Conservation (phyloP, 352 stramenopile genomes). For the Phytophthora citrophthora region DNA sequence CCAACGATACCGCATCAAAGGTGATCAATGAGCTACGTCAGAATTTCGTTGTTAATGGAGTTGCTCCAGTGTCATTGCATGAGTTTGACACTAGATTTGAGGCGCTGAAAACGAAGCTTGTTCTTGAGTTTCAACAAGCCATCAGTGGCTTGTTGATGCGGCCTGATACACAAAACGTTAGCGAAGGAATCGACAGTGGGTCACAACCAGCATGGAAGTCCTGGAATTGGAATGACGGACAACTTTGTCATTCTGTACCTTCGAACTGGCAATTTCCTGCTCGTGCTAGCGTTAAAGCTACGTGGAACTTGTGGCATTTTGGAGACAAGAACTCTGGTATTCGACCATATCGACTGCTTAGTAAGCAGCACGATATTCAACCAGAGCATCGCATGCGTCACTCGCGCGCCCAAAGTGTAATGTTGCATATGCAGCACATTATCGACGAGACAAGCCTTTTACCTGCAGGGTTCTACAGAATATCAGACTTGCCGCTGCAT, state of each 20-base stretch:
- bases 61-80: neutral
- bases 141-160: no score
- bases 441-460: neutral
- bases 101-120: no score
- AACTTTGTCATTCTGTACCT: neutral
- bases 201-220: neutral
- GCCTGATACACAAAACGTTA: neutral
- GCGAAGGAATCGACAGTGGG: no score
- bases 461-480: neutral
- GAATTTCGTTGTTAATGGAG: constrained; percentile 14
- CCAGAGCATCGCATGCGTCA: constrained; percentile 9
- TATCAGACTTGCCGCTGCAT: neutral
- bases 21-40: constrained; percentile 2
- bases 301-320: constrained; percentile 1
- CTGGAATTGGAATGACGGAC: neutral
- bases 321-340: constrained; percentile 3
- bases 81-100: neutral
- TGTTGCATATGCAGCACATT: constrained; percentile 1
- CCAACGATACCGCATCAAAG: constrained; percentile 4
- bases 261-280: no score
- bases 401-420: constrained; percentile 8
- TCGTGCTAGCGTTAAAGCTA: no score
- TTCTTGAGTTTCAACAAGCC: no score
- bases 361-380: constrained; percentile 15
- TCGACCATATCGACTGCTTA: neutral